phyloP scores from a whole-genome alignment of 768 basidiomycete species.

The Boletus coccyginus region DNA sequence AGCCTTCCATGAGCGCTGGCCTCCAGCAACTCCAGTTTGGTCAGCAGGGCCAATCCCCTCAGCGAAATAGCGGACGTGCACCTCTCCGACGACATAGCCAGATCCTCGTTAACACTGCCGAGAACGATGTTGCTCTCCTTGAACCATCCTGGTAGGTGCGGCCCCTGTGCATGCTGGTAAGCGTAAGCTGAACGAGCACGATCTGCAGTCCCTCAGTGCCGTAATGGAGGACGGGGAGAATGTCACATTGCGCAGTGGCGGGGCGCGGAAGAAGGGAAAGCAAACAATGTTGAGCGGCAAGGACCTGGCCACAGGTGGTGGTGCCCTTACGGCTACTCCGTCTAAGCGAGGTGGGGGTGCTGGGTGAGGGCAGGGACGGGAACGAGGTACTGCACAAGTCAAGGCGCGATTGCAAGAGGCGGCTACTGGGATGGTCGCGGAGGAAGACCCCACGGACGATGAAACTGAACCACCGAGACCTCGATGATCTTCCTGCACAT shows the following conservation, averaged over 20 bases:
- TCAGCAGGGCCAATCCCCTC: slow-evolving; percentile 11
- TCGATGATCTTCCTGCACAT: slow-evolving; percentile 35
- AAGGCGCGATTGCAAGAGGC: slow-evolving; percentile 25
- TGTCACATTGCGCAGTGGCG: slow-evolving; percentile 2
- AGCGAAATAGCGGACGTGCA: slow-evolving; percentile 13
- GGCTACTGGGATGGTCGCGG: slow-evolving; percentile 26
- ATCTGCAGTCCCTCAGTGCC: slow-evolving; percentile 27
- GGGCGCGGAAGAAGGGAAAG: slow-evolving; percentile 25
- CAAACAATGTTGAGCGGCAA: slow-evolving; percentile 13
- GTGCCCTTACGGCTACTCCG: neutral
- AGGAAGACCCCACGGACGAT: slow-evolving; percentile 29
- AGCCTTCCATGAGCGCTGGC: slow-evolving; percentile 31
- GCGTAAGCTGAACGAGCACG: slow-evolving; percentile 36
- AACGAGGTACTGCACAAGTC: slow-evolving; percentile 13
- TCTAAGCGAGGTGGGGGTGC: slow-evolving; percentile 17
- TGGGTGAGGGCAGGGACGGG: slow-evolving; percentile 24
- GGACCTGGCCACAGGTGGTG: slow-evolving; percentile 13
- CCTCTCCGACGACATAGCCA: slow-evolving; percentile 48
- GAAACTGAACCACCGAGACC: slow-evolving; percentile 23
- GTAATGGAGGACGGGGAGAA: slow-evolving; percentile 19
- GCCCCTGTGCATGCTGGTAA: slow-evolving; percentile 31
- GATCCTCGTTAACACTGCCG: slow-evolving; percentile 46
- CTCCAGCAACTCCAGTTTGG: slow-evolving; percentile 35
- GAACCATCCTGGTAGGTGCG: slow-evolving; percentile 48
- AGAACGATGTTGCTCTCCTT: slow-evolving; percentile 37